Evolutionary conservation across 805 yeast species (phyloP).

Genomic region (Spathaspora gorwiae): DNA sequence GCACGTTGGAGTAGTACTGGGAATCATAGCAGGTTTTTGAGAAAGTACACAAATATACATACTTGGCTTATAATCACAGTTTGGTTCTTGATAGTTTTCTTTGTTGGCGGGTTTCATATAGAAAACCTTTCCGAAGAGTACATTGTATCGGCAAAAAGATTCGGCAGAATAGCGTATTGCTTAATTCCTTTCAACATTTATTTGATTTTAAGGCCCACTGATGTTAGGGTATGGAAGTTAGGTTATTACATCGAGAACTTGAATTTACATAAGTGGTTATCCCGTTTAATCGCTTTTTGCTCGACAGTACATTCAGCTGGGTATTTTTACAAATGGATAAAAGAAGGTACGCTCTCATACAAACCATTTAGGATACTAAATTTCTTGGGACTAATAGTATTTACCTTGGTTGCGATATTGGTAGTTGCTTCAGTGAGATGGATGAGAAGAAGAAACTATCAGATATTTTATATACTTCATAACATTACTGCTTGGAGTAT

Average conservation of each 20-base stretch:
- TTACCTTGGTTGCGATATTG: conserved; percentile 31
- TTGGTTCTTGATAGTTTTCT: conserved; percentile 29
- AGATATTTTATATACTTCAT: conserved; percentile 54
- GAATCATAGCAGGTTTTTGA: conserved; percentile 13
- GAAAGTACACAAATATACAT: conserved; percentile 21
- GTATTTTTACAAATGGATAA: conserved; percentile 46
- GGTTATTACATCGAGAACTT: conserved; percentile 52
- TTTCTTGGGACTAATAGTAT: conserved; percentile 48
- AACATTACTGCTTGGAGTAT: conserved; percentile 45
- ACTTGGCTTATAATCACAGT: conserved; percentile 26
- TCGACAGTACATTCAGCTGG: conserved; percentile 51
- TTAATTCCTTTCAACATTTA: conserved; percentile 56
- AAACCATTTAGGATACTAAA: conserved; percentile 40
- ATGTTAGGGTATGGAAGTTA: conserved; percentile 12
- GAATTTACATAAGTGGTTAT: conserved; percentile 66
- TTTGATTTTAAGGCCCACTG: conserved; percentile 52
- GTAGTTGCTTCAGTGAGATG: conserved; percentile 44
- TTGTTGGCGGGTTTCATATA: conserved; percentile 31
- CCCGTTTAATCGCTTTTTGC: conserved; percentile 48
- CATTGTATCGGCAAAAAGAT: conserved; percentile 43
- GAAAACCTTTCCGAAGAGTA: conserved; percentile 25
- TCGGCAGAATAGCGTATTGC: conserved; percentile 59
- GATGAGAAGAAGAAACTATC: conserved; percentile 48
- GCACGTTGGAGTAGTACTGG: conserved; percentile 3
- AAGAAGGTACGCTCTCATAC: conserved; percentile 23